Base-by-base conservation (phyloP, 768 basidiomycete species). In the Kwoniella europaea region DNA sequence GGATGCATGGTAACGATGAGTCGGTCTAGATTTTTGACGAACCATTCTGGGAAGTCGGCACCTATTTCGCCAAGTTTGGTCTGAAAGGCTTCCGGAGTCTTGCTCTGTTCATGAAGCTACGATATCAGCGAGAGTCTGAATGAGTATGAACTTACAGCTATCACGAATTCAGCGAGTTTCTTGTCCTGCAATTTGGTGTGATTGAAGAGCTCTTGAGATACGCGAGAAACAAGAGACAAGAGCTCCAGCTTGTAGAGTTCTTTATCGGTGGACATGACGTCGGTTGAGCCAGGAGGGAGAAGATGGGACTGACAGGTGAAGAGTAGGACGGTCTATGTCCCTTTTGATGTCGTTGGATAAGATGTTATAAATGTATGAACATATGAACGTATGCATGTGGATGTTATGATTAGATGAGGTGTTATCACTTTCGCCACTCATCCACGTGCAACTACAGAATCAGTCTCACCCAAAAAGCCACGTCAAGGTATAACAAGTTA, bases 1-100 rank as follows among this genome's bases (percentile, higher is more conserved):
- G 96, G 97, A 77, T 99, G 96, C 87, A 98, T 89, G 68, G 88
- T 92, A 65, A 97, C 88, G 76, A 99, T 93, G 63, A 98, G 88
- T 20, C 97, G 91, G 85, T 99, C 96, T 43, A 98, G 88, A 79
- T 91, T 95, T 83, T 94, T 91, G 68, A 96, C 85, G 81, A 98
- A 92, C 29, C 92, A 92, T 72, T 92, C 92, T 3, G 94, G 91
- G 79, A 98, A 94, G 73, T 89, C 89, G 20, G 92, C 92, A 22
- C 90, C 93, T 70, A 88, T 86, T 70, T 91, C 90, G 65, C 87
- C 86, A 56, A 98, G 88, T 82, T 92, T 91, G 59, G 84, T 80
- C 85, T 93, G 92, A 88, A 98, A 99, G 58, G 89, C 88, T 7
- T 86, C 85, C 62, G 94, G 86, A 72, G 89, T 90, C 80, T 90